These are phyloP conservation scores for Trichoderma breve DNA, from an alignment of 2,329 filamentous ascomycete species.

Conservation along the genomic window DNA sequence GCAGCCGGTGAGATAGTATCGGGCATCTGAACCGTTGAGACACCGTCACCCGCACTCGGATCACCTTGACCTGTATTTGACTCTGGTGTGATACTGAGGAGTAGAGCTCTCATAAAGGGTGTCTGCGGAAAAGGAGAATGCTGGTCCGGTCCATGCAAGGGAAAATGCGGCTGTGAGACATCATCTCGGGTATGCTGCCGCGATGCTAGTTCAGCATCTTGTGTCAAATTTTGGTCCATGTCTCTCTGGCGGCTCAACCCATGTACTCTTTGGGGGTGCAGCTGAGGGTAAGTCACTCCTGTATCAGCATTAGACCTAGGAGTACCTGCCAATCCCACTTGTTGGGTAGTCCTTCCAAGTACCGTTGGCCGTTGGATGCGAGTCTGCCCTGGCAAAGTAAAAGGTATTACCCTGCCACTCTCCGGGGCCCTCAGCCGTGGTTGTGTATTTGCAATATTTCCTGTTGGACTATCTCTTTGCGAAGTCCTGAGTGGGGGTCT, in stretches of 20 bases:
- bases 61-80: not conserved
- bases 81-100: not conserved
- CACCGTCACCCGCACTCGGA: not conserved
- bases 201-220: not conserved
- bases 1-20: not conserved
- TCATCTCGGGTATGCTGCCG: not conserved
- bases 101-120: constrained; percentile 15
- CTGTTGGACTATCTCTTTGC: not conserved
- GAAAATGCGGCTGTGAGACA: not conserved
- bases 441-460: not conserved
- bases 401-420: not conserved
- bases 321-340: not conserved
- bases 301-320: too few species aligned
- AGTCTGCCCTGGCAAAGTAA: not conserved
- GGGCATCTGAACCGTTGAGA: not conserved
- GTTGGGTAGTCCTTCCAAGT: not conserved
- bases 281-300: not conserved
- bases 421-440: not conserved
- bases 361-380: not conserved
- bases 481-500: not conserved
- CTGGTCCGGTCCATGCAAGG: not conserved
- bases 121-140: constrained; percentile 12
- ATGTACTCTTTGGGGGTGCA: not conserved
- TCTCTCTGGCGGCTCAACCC: not conserved
- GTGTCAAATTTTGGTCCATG: not conserved